Percentiles rank a stretch among this genome's conserved stretches.
Conservation (phyloP, 2,329 filamentous ascomycete genomes). For the Didymella pomorum region DNA sequence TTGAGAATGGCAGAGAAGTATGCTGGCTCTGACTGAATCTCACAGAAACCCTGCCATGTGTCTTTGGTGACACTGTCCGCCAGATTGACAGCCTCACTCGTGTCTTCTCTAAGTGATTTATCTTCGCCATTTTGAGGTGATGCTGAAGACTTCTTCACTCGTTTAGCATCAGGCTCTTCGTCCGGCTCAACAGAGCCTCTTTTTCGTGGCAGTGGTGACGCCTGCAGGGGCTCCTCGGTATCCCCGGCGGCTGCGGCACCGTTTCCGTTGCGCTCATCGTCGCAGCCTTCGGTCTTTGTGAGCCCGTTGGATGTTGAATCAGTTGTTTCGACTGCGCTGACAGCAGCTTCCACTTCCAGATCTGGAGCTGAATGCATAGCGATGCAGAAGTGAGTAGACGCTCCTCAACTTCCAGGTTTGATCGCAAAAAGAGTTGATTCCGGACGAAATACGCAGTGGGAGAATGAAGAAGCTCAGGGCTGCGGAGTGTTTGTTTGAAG, state of each 20-base stretch:
- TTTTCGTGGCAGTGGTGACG: neutral
- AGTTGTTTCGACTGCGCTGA: neutral
- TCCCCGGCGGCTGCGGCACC: neutral
- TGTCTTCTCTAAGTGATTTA: neutral
- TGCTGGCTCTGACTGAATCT: conserved; percentile 90
- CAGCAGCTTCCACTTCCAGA: neutral
- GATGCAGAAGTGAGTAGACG: neutral
- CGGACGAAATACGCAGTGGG: neutral
- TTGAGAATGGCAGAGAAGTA: conserved; percentile 84
- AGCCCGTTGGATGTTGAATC: neutral
- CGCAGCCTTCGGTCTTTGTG: neutral
- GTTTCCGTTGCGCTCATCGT: neutral
- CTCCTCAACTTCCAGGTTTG: neutral
- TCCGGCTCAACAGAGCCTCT: neutral
- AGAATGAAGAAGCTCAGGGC: neutral
- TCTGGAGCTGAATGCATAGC: neutral
- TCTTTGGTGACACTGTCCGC: conserved; percentile 51
- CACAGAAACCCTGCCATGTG: conserved; percentile 75
- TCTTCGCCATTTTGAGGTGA: neutral
- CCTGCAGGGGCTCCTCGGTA: neutral
- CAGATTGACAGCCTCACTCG: conserved; percentile 36
- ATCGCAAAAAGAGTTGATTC: no score
- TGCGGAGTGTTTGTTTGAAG: neutral
- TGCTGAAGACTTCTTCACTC: neutral
- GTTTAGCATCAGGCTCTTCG: conserved; percentile 4